These are phyloP conservation scores for Dinochytrium kinnereticum DNA, from an alignment of 371 early-diverging fungal species.

Conservation along the genomic window DNA sequence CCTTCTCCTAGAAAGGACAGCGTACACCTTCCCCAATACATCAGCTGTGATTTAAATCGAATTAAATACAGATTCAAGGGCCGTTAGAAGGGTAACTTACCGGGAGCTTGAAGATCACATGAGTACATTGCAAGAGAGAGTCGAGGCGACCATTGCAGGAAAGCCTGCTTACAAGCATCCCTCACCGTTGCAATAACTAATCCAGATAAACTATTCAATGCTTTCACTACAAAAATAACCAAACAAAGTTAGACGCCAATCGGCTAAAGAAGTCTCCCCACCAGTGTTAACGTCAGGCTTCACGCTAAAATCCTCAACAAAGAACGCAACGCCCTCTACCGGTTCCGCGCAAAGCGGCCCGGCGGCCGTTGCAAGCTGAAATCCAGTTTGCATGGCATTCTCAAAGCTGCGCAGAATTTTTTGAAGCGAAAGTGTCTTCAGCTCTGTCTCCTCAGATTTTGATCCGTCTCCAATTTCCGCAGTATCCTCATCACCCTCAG, in stretches of 20 bases:
- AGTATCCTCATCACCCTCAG: not conserved
- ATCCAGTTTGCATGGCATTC: slow-evolving; percentile 78
- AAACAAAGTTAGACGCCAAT: too few species aligned
- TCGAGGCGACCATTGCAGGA: slow-evolving; percentile 93
- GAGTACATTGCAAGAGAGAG: slow-evolving; percentile 93
- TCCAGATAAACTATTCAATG: slow-evolving; percentile 59
- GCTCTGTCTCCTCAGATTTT: not conserved
- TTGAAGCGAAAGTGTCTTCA: not conserved
- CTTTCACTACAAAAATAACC: slow-evolving; percentile 15
- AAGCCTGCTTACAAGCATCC: slow-evolving; percentile 82
- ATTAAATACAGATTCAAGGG: not conserved
- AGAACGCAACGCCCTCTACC: slow-evolving; percentile 84
- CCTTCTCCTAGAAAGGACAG: slow-evolving; percentile 83
- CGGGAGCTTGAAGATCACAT: slow-evolving; percentile 92
- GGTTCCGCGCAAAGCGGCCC: slow-evolving; percentile 97
- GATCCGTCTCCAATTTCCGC: not conserved
- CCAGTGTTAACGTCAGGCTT: slow-evolving; percentile 31
- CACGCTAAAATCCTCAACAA: slow-evolving; percentile 75
- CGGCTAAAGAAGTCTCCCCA: slow-evolving; percentile 17
- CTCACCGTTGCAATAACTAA: slow-evolving; percentile 87
- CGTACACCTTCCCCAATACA: slow-evolving; percentile 95
- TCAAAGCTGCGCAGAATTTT: slow-evolving; percentile 18
- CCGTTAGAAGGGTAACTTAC: slow-evolving; percentile 37
- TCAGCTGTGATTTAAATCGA: slow-evolving; percentile 61
- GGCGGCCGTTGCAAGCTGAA: slow-evolving; percentile 87